Base-by-base conservation (phyloP, 768 basidiomycete species). In the Dacryopinax primogenitus region DNA sequence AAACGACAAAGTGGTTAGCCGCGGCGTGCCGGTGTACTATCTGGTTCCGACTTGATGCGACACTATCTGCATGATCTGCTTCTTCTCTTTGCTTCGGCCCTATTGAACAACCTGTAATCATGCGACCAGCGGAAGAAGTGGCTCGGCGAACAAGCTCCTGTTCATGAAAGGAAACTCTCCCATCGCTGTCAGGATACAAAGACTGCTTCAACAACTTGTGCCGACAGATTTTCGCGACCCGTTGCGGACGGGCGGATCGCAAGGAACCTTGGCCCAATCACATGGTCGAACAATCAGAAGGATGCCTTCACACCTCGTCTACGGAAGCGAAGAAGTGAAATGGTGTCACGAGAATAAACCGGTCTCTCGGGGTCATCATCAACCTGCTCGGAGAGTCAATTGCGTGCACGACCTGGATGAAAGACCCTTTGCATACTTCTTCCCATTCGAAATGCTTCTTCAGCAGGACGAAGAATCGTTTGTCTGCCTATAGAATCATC, bases 401-500 rank as follows among this genome's bases (percentile, higher is more conserved):
- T 36, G n/a, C 16, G 13, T 28, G 34, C 26, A 21, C 3, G 6
- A 32, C 16, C 39, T n/a, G 12, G 35, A 61, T 2, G n/a, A 44
- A 0, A 26, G n/a, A 30, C 61, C 2, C 18, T n/a, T 32, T 37
- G 62, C 76, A 63, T 73, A 85, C 87, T 76, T 86, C 82, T 68
- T 73, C 74, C 88, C 90, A 90, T 3, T 73, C 78, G 72, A 94
- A 94, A 63, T 83, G 77, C 70, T 88, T 92, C 73, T 82, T 90
- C 66, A 94, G 78, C 70, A 92, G 73, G 0, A 77, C 72, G 73
- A 95, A 95, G 76, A 95, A 94, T 1, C 87, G 83, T 71, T 85
- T 91, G 73, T 95, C 92, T 0, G 90, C 92, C 91, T 92, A 67
- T 33, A 34, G 65, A 34, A 41, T 30, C 63, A 41, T 23, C 28